Percentiles rank a stretch among this genome's conserved stretches.
Evolutionary conservation across 768 basidiomycete genomes (phyloP).

Genomic region (Tricholoma saponaceum): DNA sequence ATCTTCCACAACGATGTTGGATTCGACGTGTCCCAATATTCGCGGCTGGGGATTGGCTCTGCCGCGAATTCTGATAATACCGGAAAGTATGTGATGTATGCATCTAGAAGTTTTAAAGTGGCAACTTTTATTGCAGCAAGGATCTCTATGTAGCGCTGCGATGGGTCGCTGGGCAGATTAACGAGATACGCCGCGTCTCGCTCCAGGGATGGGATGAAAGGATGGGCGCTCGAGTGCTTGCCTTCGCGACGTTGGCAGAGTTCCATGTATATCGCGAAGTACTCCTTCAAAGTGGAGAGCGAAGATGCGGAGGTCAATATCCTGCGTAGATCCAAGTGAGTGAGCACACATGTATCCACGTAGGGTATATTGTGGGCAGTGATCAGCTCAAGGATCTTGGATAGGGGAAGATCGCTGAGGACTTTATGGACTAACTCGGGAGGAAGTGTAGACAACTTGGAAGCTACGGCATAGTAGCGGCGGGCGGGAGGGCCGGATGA

Average conservation of each 20-base stretch:
- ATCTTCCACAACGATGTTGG: constrained; percentile 6
- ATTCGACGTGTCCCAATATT: constrained; percentile 7
- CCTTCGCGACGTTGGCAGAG: constrained; percentile 2
- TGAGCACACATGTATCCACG: constrained; percentile 18
- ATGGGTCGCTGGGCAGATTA: background rate
- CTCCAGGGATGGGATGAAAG: background rate
- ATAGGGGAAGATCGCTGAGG: constrained; percentile 20
- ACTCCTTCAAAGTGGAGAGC: constrained; percentile 6
- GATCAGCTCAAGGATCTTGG: constrained; percentile 21
- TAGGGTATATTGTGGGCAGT: constrained; percentile 19
- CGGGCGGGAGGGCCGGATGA: background rate
- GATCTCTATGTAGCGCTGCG: background rate
- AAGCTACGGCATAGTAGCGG: constrained; percentile 14
- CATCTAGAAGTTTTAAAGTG: background rate
- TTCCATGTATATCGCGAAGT: constrained; percentile 4
- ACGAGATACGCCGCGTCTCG: background rate
- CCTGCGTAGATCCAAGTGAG: background rate
- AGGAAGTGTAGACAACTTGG: constrained; percentile 16
- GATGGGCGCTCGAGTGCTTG: background rate
- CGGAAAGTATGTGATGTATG: background rate
- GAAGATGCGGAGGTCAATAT: constrained; percentile 4
- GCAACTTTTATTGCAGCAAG: too few relatives aligned
- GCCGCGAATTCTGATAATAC: background rate
- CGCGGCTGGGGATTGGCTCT: background rate
- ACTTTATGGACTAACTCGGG: constrained; percentile 25